Conservation (phyloP, 768 basidiomycete species). For the Auriscalpium vulgare region DNA sequence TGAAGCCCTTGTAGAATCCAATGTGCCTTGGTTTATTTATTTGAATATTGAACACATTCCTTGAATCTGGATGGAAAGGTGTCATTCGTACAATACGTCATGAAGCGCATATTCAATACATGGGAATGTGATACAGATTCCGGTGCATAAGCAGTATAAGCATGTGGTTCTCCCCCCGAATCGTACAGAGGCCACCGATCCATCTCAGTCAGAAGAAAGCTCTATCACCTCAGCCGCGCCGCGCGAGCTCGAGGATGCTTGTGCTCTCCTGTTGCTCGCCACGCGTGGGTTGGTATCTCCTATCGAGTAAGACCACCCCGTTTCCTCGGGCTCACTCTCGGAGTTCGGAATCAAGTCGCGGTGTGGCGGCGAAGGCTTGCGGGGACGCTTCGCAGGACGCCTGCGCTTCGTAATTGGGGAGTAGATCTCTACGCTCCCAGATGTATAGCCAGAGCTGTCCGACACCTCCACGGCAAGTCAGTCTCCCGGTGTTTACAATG, state of each 20-base stretch:
- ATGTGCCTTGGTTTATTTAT: too few species aligned
- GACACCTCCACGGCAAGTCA: neutral
- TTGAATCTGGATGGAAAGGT: too few species aligned
- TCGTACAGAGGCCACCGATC: too few species aligned
- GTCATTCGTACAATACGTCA: too few species aligned
- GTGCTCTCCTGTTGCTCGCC: neutral
- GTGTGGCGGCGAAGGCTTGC: neutral
- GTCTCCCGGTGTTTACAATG: neutral
- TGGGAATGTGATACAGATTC: too few species aligned
- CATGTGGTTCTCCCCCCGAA: too few species aligned
- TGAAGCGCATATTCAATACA: too few species aligned
- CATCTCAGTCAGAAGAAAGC: slow-evolving; percentile 5
- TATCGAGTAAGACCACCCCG: neutral
- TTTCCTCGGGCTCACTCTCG: neutral
- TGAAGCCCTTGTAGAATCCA: too few species aligned
- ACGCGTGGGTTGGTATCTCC: neutral
- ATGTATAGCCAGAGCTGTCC: neutral
- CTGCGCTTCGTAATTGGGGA: neutral
- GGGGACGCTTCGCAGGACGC: neutral
- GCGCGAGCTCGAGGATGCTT: neutral
- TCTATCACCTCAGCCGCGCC: slow-evolving; percentile 7
- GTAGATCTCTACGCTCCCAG: neutral
- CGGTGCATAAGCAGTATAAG: too few species aligned
- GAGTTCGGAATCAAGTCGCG: neutral
- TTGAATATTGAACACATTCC: too few species aligned